These are phyloP conservation scores for Pseudopithomyces chartarum DNA, from an alignment of 2,329 filamentous ascomycete genomes.

Conservation along the genomic window DNA sequence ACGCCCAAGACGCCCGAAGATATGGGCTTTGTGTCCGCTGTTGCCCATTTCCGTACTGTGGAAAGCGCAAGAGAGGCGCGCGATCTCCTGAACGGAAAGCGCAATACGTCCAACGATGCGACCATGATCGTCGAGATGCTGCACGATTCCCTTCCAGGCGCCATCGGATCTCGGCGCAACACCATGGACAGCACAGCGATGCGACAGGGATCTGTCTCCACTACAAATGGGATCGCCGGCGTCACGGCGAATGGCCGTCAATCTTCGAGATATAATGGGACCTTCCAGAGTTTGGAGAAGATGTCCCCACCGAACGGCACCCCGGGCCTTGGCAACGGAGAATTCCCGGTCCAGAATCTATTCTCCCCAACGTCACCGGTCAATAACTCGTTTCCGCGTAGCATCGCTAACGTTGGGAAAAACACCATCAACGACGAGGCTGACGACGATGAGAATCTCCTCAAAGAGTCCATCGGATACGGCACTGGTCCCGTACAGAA, in stretches of 20 bases:
- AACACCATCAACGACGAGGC: slow-evolving; percentile 72
- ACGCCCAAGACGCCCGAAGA: slow-evolving; percentile 60
- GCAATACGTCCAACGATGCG: slow-evolving; percentile 64
- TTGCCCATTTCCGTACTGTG: slow-evolving; percentile 63
- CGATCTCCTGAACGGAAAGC: slow-evolving; percentile 64
- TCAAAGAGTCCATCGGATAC: slow-evolving; percentile 73
- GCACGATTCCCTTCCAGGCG: slow-evolving; percentile 38
- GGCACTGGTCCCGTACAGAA: slow-evolving; percentile 66
- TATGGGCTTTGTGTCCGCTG: slow-evolving; percentile 60
- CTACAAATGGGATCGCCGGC: slow-evolving; percentile 54
- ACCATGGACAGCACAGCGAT: slow-evolving; percentile 56
- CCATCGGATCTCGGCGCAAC: slow-evolving; percentile 57
- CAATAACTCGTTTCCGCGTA: slow-evolving; percentile 69
- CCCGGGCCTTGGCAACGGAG: slow-evolving; percentile 59
- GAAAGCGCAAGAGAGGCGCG: slow-evolving; percentile 64
- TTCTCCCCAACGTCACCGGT: slow-evolving; percentile 78
- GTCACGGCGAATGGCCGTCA: slow-evolving; percentile 51
- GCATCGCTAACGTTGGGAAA: slow-evolving; percentile 62
- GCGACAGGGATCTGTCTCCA: slow-evolving; percentile 51
- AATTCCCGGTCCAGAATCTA: slow-evolving; percentile 66
- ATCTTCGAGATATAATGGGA: slow-evolving; percentile 64
- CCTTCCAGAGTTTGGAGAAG: slow-evolving; percentile 66
- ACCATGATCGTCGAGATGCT: slow-evolving; percentile 65
- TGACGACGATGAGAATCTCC: slow-evolving; percentile 74
- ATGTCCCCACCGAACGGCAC: slow-evolving; percentile 64